Evolutionary conservation across 179 eudicot genomes (phyloP), one percentile per base, ranked within the genome.

Genomic region (Gypsophila paniculata): DNA sequence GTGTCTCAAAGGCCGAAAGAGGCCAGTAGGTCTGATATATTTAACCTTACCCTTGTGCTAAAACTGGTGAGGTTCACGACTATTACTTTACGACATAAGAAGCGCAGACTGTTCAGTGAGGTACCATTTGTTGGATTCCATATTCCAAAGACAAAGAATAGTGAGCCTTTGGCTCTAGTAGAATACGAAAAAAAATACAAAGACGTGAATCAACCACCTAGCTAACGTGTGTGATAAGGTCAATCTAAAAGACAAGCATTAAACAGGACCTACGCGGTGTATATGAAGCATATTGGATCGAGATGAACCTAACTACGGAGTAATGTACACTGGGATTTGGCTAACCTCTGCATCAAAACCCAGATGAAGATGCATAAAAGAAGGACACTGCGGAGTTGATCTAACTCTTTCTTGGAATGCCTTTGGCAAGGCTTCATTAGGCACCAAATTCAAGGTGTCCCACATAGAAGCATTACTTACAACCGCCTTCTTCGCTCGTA

Each of bases 391-490:
- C 39, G 96, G 93, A 39, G 96, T 93, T 75, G 67, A 84, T 69
- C 71, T 62, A 68, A 86, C 75, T 70, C 86, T 77, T 36, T 91
- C 91, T 70, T 83, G 77, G 46, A 84, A 91, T 36, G 89, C 58
- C 72, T 77, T 84, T 61, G 98, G 98, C 70, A 91, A 23, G 48
- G 83, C 82, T 74, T 89, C 91, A 60, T 76, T 75, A 3, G 98
- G 91, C 79, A 93, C 72, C 60, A 93, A 63, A 74, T 78, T 76
- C 82, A 93, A 53, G 21, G 98, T 93, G 82, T 93, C 97, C 98
- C 98, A 93, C 98, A 93, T 93, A 11, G 98, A 93, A 51, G 97
- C 98, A 73, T 93, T 93, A 81, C 98, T 91, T 52, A 93, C 89
- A 78, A 93, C 93, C 51, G 98, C 98, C 85, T 93, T 91, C 80